phyloP scores from a whole-genome alignment of 2,329 filamentous ascomycete species.

The Monilinia vaccinii-corymbosi region DNA sequence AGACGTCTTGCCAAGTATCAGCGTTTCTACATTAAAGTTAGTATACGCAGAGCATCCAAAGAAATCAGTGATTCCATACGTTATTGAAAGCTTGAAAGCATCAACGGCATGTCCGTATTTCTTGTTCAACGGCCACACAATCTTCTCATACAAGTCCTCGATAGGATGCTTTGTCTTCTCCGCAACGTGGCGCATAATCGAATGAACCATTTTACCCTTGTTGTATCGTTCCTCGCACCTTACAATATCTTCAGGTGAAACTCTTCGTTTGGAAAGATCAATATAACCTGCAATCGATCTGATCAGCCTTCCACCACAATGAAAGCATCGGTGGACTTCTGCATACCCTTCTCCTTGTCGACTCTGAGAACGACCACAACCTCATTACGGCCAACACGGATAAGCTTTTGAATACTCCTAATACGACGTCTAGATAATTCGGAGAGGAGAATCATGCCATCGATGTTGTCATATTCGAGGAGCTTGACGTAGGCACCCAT shows the following conservation, averaged over 20 bases:
- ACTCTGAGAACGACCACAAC: slow-evolving; percentile 97
- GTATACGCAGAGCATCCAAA: not conserved
- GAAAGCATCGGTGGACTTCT: not conserved
- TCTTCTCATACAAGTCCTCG: slow-evolving; percentile 85
- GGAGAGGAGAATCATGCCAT: slow-evolving; percentile 98
- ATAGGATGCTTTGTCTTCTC: slow-evolving; percentile 96
- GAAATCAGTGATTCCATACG: slow-evolving; percentile 44
- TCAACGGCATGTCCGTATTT: slow-evolving; percentile 95
- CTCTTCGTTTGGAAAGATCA: slow-evolving; percentile 95
- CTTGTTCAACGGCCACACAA: slow-evolving; percentile 95
- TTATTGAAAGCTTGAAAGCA: slow-evolving; percentile 98
- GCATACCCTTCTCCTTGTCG: slow-evolving; percentile 91
- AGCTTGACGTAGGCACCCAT: slow-evolving; percentile 99
- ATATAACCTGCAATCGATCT: slow-evolving; percentile 61
- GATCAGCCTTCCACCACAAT: not conserved
- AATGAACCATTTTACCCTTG: slow-evolving; percentile 99
- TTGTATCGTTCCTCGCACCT: slow-evolving; percentile 99
- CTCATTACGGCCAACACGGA: slow-evolving; percentile 94
- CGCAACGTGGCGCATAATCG: slow-evolving; percentile 96
- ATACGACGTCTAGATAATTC: slow-evolving; percentile 98
- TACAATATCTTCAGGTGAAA: slow-evolving; percentile 92
- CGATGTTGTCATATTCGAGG: slow-evolving; percentile 99
- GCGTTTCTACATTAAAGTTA: slow-evolving; percentile 57
- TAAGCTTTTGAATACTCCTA: slow-evolving; percentile 96
- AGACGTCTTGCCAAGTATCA: slow-evolving; percentile 89